Evolutionary conservation across 805 yeast genomes (phyloP).

Genomic region (Yamadazyma olivae): DNA sequence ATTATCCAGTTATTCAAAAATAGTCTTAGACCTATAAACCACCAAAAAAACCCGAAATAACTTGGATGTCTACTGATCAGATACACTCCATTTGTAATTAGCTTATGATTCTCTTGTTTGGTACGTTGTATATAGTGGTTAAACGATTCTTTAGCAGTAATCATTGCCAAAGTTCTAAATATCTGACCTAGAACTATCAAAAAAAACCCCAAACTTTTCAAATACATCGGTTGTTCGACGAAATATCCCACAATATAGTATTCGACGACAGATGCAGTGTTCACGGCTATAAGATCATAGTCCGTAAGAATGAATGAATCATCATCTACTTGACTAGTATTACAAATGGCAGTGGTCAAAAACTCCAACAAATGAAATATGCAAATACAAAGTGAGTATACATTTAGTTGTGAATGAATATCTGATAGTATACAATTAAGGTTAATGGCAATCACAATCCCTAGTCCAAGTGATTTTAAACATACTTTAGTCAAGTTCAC

Average conservation of each 20-base stretch:
- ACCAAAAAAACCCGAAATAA: constrained; percentile 86
- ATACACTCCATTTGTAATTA: constrained; percentile 78
- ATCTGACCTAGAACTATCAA: constrained; percentile 60
- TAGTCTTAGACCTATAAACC: constrained; percentile 88
- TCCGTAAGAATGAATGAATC: constrained; percentile 48
- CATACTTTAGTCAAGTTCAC: constrained; percentile 30
- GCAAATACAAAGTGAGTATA: constrained; percentile 53
- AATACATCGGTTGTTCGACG: neutral
- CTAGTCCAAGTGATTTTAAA: constrained; percentile 30
- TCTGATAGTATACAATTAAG: neutral
- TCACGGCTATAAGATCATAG: constrained; percentile 24
- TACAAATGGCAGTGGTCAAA: constrained; percentile 72
- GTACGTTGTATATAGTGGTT: constrained; percentile 69
- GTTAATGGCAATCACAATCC: constrained; percentile 21
- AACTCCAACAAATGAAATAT: constrained; percentile 82
- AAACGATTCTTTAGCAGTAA: constrained; percentile 81
- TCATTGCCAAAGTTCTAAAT: constrained; percentile 76
- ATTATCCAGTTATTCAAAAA: constrained; percentile 66
- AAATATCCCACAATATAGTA: neutral
- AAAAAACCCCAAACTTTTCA: constrained; percentile 41
- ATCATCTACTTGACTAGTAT: constrained; percentile 59
- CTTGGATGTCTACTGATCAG: constrained; percentile 76
- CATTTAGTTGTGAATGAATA: neutral
- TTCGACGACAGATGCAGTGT: constrained; percentile 18
- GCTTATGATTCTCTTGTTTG: constrained; percentile 52